Conservation (phyloP, 305 asterid species). For the Fraxinus floribunda region DNA sequence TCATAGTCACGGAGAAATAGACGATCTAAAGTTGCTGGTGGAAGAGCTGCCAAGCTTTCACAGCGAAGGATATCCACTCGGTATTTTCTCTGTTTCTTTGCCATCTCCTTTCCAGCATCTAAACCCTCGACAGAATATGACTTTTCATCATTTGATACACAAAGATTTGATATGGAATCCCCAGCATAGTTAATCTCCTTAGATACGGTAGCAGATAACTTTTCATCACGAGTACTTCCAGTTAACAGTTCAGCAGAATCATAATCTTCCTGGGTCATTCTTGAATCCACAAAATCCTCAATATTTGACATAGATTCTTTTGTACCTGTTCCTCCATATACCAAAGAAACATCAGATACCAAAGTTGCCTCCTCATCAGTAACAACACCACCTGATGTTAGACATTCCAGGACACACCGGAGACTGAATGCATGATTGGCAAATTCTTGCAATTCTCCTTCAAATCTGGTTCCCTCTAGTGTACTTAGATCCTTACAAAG, state of each 20-base stretch:
- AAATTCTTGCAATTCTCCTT: conserved; percentile 96
- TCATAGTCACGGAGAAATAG: conserved; percentile 92
- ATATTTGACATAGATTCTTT: conserved; percentile 30
- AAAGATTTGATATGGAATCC: conserved; percentile 38
- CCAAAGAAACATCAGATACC: conserved; percentile 29
- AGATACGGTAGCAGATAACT: conserved; percentile 29
- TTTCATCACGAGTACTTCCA: conserved; percentile 34
- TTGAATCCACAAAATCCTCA: conserved; percentile 33
- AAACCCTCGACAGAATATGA: conserved; percentile 40
- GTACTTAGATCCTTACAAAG: conserved; percentile 88
- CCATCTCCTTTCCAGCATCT: conserved; percentile 43
- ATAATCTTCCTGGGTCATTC: background rate
- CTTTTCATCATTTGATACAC: conserved; percentile 46
- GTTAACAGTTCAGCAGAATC: conserved; percentile 34
- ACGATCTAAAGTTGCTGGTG: conserved; percentile 91
- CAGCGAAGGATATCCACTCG: conserved; percentile 94
- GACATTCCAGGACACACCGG: conserved; percentile 86
- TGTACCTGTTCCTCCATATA: conserved; percentile 32
- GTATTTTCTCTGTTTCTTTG: conserved; percentile 60
- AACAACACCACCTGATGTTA: conserved; percentile 78
- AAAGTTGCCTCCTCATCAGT: conserved; percentile 51
- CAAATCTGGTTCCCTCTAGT: conserved; percentile 90
- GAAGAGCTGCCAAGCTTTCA: conserved; percentile 93
- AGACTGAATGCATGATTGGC: conserved; percentile 99
- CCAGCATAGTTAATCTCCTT: conserved; percentile 39